These are phyloP conservation scores for Spirogloea muscicola DNA, from an alignment of 139 green algal species.

Conservation along the genomic window DNA sequence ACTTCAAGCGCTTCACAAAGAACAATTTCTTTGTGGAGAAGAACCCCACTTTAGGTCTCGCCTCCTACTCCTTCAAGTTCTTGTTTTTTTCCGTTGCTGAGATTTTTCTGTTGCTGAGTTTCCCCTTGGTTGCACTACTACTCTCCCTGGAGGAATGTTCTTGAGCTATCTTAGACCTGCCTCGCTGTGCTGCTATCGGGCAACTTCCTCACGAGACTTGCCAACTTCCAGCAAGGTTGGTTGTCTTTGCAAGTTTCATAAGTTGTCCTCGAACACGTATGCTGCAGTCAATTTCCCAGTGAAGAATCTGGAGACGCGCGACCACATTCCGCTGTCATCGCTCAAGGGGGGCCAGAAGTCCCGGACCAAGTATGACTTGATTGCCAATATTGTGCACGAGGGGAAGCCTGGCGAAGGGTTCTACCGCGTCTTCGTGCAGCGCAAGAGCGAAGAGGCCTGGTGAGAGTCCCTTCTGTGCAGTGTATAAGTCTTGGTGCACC, in stretches of 20 bases:
- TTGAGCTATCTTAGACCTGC: too few relatives aligned
- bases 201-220: too few relatives aligned
- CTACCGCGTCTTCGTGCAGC: constrained; percentile 77
- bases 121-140: background rate
- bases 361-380: constrained; percentile 82
- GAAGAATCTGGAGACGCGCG: constrained; percentile 80
- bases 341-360: background rate
- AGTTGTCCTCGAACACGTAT: too few relatives aligned
- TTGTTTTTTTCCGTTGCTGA: background rate
- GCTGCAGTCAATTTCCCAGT: constrained; percentile 91
- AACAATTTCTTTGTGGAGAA: constrained; percentile 93
- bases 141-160: too few relatives aligned
- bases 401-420: constrained; percentile 49
- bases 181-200: too few relatives aligned
- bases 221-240: too few relatives aligned
- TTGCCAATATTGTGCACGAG: constrained; percentile 83
- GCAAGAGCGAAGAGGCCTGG: constrained; percentile 57
- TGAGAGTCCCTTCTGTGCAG: constrained; percentile 23
- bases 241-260: too few relatives aligned
- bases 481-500: too few relatives aligned
- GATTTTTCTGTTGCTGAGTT: background rate
- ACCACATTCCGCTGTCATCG: constrained; percentile 64
- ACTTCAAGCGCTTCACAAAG: constrained; percentile 90
- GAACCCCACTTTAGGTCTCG: constrained; percentile 83
- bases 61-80: background rate